Evolutionary conservation across 2,329 filamentous ascomycete genomes (phyloP).

Genomic region (Alternaria longipes): DNA sequence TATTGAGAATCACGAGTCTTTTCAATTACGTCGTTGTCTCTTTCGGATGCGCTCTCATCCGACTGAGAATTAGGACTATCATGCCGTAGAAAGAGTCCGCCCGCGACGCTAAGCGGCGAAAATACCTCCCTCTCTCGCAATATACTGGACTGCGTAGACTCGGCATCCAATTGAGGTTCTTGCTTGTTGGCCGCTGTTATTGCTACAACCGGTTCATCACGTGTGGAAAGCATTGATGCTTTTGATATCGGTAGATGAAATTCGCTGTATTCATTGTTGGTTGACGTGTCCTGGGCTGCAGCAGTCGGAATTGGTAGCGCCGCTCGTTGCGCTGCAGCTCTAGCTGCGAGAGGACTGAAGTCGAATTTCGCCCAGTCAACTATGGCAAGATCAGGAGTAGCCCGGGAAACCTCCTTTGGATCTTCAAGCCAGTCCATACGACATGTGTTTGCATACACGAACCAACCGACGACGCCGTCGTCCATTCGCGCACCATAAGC

Average conservation of each 20-base stretch:
- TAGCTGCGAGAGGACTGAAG: slow-evolving; percentile 7
- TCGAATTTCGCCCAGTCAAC: slow-evolving; percentile 13
- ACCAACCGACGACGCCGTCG: slow-evolving; percentile 13
- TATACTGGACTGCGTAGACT: not conserved
- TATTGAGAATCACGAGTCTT: not conserved
- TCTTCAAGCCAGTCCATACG: slow-evolving; percentile 13
- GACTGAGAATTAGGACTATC: not conserved
- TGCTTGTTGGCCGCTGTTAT: not conserved
- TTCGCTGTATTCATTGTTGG: not conserved
- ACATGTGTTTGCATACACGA: slow-evolving; percentile 13
- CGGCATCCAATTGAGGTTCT: not conserved
- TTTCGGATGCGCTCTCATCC: not conserved
- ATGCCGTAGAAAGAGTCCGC: not conserved
- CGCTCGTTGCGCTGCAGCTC: slow-evolving; percentile 2
- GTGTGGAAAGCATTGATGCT: not conserved
- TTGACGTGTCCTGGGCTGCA: not conserved
- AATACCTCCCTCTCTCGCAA: not conserved
- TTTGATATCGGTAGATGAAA: not conserved
- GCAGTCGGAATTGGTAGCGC: not conserved
- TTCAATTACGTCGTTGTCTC: not conserved
- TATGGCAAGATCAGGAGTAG: not conserved
- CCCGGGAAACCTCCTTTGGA: not conserved
- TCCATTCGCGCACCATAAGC: slow-evolving; percentile 3
- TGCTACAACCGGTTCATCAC: not conserved
- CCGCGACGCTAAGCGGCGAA: not conserved